Evolutionary conservation across 208 protist genomes (phyloP), one percentile per base, ranked within the genome.

Genomic region (Trypanosoma lewisi): DNA sequence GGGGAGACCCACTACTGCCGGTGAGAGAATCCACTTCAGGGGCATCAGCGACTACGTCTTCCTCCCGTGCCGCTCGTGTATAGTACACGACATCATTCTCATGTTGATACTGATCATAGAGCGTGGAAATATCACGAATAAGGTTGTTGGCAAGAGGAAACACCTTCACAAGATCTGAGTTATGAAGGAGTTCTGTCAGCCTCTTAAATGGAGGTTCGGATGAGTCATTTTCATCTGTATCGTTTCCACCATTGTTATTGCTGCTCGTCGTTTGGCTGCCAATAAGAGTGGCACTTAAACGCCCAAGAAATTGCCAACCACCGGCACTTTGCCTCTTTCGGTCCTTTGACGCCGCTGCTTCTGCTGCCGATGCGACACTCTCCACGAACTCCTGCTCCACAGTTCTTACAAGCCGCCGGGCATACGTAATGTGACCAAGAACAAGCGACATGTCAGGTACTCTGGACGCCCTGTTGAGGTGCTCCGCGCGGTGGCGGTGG

Each of bases 11-110:
- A 19, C 2, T 9, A 33, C 7, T 12, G 27, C 30, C 37, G 44
- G 47, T 27, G 11, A 56, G 33, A 0, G 8, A 12, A 12, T 52
- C 58, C 28, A 41, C 31, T 33, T 66, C 67, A 23, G 85, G 85
- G 21, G 83, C 67, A 52, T 92, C 82, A 11, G 65, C 75, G 30
- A 72, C 63, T 44, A 87, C 74, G 34, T 44, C 64, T 28, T 82
- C 73, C 8, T 69, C 56, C 33, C 67, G 25, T 16, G 58, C 47
- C 11, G 70, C 58, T 19, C 77, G 75, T 16, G 51, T 56, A 12
- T 83, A 83, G 67, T 89, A 89, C 12, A 92, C 72, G 1, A 85
- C 68, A 16, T 50, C 36, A 48, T 92, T 92, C 57, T 92, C 85
- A 21, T 75, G 66, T 39, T 81, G 60, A 56, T 83, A 89, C 66